These are phyloP conservation scores for Rugosomyces carneus DNA, from an alignment of 1,284 basidiomycete species.

Conservation along the genomic window DNA sequence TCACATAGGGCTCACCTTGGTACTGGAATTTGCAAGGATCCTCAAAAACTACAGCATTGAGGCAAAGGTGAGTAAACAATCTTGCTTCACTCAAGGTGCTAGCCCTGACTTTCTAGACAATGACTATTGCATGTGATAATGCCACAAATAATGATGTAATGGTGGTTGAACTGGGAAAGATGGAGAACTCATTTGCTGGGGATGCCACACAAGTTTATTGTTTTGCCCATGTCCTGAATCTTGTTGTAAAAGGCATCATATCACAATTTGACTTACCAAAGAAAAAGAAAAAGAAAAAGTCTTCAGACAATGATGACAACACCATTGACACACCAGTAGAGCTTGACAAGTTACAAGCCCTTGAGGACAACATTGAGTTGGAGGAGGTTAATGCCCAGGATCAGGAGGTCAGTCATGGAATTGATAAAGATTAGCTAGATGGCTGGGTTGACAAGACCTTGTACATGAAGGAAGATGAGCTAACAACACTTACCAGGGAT, in stretches of 20 bases:
- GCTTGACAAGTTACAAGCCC: neutral
- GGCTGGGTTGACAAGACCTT: no score
- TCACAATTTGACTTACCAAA: neutral
- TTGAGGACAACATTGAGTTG: slow-evolving; percentile 5
- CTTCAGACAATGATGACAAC: slow-evolving; percentile 4
- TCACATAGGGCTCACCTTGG: neutral
- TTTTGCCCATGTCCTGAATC: neutral
- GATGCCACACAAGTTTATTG: neutral
- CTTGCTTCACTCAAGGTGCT: no score
- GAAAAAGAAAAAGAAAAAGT: slow-evolving; percentile 7
- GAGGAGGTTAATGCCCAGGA: neutral
- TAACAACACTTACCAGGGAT: neutral
- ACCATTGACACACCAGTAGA: slow-evolving; percentile 6
- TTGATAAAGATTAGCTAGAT: no score
- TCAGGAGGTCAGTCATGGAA: no score
- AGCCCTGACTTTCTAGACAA: no score
- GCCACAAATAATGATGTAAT: neutral
- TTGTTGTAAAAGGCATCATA: neutral
- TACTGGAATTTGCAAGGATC: neutral
- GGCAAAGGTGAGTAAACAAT: neutral
- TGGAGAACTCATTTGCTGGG: neutral
- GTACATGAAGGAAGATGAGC: neutral
- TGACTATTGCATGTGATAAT: neutral
- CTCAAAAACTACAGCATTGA: neutral
- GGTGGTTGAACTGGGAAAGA: neutral